Evolutionary conservation across 768 basidiomycete genomes (phyloP), one percentile per base, ranked within the genome.

Genomic region (Russula lepida): DNA sequence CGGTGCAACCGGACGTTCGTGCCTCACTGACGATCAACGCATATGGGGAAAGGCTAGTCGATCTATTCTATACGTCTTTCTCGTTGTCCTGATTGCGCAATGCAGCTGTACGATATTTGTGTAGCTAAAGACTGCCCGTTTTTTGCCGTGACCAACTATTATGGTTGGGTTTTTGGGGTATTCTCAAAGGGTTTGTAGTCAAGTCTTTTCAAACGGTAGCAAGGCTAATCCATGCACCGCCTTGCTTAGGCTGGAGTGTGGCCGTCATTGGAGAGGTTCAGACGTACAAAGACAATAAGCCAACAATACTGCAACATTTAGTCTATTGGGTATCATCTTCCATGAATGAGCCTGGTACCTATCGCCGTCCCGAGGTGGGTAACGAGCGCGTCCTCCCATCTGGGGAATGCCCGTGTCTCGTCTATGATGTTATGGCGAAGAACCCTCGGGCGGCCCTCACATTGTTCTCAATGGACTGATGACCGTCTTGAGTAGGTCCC

Each of bases 71-170:
- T 21, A 27, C 47, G 11, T 35, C 21, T 23, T 4, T n/a, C 47
- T 47, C 12, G 13, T 8, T 57, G 11, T 27, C 12, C 55, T 49
- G 39, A 62, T 41, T 27, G 54, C 6, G 17, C 39, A 7, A 23
- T 2, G n/a, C 48, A 67, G 66, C 48, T 67, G 27, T 64, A 64
- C 47, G 68, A 69, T 49, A 52, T 62, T 17, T 69, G 69, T 41
- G 48, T 54, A 47, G 56, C 57, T 19, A 61, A 57, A n/a, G 54
- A 66, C 15, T 33, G 64, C 46, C 68, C 56, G 21, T 62, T 54
- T 41, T 69, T 69, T 48, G 67, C 62, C 15, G 52, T 69, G 13
- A 69, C 69, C 6, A 69, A 65, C 33, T 69, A 69, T 25, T 57
- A 63, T 6, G 58, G 62, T 9, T 69, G 69, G 69, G 60, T 64